Base-by-base conservation (phyloP, 139 green algal genomes). In the Coelastrella sp. region DNA sequence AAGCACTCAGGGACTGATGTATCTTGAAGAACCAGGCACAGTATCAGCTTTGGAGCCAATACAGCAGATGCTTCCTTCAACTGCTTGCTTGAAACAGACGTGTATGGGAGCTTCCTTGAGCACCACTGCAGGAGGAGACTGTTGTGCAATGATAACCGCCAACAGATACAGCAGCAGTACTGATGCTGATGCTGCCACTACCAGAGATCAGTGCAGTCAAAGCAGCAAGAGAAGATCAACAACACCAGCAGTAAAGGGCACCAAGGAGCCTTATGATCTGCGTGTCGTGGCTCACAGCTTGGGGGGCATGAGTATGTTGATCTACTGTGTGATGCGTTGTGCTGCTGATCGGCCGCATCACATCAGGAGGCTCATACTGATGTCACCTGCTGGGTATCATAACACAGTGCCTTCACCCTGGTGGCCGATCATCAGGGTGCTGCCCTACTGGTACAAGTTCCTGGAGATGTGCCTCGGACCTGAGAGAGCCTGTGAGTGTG, bases 221-320 rank as follows among this genome's bases (percentile, higher is more conserved):
- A 71, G 23, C 81, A 62, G 82, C 53, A 80, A 25, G 40, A 73
- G 34, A 3, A 32, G 30, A 45, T 38, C 41, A 34, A n/a, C 73
- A 60, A n/a, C 60, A 30, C 62, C 60, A 30, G 73, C 48, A 6
- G 51, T 19, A 7, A 7, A 9, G n/a, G n/a, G n/a, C n/a, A n/a
- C n/a, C n/a, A n/a, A n/a, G 53, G 73, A 90, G 50, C 93, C 93
- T 5, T 96, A 96, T 86, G 86, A 84, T n/a, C 89, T 97, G 76
- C 76, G 84, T 9, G 87, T 80, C 2, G 91, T 98, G 2, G 91
- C 84, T 0, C 94, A 98, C 92, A 92, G 83, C 76, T 81, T 97
- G 68, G 94, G 94, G 0, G 94, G 92, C n/a, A 90, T 93, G 43
- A 88, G 83, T 11, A 37, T 93, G 83, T 87, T 97, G 23, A 88